A percentile compares a stretch with the other conserved stretches of the same genome.
Conservation (phyloP, 192 early-diverging fungal species). For the Gonapodya sp. region DNA sequence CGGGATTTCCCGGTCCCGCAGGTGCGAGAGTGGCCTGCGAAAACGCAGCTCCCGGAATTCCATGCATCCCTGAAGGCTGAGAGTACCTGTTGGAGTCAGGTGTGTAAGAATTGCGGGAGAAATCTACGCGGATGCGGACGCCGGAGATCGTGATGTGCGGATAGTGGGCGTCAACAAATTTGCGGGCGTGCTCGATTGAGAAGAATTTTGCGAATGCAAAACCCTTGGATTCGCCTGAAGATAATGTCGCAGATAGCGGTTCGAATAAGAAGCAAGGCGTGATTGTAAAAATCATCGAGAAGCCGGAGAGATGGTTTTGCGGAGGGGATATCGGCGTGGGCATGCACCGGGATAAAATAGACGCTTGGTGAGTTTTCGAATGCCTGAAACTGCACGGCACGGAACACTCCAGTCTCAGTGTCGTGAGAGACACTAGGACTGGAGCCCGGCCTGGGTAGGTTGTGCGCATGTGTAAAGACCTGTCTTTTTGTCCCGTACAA, state of each 20-base stretch:
- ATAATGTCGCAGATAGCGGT: not conserved
- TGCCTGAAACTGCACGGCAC: not conserved
- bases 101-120: not conserved
- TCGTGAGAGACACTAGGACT: not conserved
- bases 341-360: not conserved
- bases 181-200: not conserved
- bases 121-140: not conserved
- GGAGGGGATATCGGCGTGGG: too few relatives aligned
- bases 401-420: not conserved
- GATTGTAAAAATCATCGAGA: not conserved
- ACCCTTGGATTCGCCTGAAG: conserved; percentile 8
- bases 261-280: not conserved
- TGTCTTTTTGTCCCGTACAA: not conserved
- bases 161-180: conserved; percentile 2
- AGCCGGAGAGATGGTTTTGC: too few relatives aligned
- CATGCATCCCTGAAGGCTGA: not conserved
- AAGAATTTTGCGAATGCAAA: conserved; percentile 9
- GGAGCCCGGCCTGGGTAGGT: not conserved
- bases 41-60: not conserved
- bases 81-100: not conserved
- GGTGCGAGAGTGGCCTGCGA: not conserved
- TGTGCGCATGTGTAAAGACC: not conserved
- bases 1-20: not conserved
- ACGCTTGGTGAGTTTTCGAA: not conserved
- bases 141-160: not conserved